These are phyloP conservation scores for Rhodofomes roseus DNA, from an alignment of 1,284 basidiomycete genomes.

Conservation along the genomic window DNA sequence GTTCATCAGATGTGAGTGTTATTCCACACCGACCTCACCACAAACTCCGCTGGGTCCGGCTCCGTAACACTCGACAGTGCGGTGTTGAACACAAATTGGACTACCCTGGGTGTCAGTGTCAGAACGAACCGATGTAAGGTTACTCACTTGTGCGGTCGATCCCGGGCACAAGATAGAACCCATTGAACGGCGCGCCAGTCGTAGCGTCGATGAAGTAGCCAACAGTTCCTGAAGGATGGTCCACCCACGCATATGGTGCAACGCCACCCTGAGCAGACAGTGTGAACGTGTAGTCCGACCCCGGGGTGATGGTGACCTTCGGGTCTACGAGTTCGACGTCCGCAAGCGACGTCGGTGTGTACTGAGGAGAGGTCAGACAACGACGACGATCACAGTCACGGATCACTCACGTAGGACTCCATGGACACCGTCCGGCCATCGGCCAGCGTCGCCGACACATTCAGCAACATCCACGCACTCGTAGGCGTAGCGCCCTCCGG, in stretches of 20 bases:
- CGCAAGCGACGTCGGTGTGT: constrained; percentile 49
- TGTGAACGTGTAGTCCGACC: constrained; percentile 41
- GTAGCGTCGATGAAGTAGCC: constrained; percentile 47
- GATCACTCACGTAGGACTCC: constrained; percentile 47
- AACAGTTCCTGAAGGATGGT: constrained; percentile 50
- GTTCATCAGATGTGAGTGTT: constrained; percentile 39
- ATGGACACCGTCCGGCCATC: constrained; percentile 42
- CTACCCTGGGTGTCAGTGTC: constrained; percentile 24
- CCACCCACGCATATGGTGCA: constrained; percentile 55
- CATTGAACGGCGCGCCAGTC: constrained; percentile 42
- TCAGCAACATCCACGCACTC: constrained; percentile 51
- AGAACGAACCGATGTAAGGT: neutral
- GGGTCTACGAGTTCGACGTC: constrained; percentile 45
- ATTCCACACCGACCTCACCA: constrained; percentile 54
- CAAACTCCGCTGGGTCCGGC: constrained; percentile 43
- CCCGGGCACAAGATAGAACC: constrained; percentile 47
- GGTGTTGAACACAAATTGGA: constrained; percentile 41
- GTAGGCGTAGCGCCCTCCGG: constrained; percentile 37
- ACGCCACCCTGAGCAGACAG: constrained; percentile 52
- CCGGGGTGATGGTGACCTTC: constrained; percentile 34
- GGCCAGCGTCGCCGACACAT: constrained; percentile 40
- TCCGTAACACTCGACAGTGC: constrained; percentile 33
- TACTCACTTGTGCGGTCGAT: constrained; percentile 43
- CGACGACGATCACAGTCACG: neutral
- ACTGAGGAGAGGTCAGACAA: constrained; percentile 30